Conservation (phyloP, 306 rosid genomes). For the Corylus heterophylla region DNA sequence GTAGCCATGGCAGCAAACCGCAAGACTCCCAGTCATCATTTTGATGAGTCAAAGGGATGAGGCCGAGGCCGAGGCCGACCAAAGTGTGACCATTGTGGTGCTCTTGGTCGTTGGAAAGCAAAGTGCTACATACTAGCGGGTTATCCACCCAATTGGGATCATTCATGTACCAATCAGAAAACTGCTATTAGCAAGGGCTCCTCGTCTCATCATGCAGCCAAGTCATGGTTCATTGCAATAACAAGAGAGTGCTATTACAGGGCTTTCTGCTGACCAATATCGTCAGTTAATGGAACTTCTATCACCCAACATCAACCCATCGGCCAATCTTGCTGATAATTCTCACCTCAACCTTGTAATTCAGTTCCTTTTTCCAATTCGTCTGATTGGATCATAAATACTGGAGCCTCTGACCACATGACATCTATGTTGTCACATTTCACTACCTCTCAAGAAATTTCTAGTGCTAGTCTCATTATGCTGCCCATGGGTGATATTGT, state of each 20-base stretch:
- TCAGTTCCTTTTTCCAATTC: background rate
- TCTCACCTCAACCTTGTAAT: background rate
- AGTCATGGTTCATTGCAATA: background rate
- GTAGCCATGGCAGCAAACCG: background rate
- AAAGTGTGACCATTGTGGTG: background rate
- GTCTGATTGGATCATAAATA: background rate
- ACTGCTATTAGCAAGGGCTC: too few relatives aligned
- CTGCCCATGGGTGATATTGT: too few relatives aligned
- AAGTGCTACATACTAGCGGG: too few relatives aligned
- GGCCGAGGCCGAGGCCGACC: background rate
- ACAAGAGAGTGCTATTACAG: background rate
- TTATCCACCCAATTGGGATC: too few relatives aligned
- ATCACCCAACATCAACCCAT: background rate
- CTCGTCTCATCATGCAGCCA: too few relatives aligned
- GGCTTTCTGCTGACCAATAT: background rate
- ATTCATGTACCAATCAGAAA: too few relatives aligned
- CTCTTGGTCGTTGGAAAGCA: background rate
- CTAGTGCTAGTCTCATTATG: too few relatives aligned
- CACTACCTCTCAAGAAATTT: too few relatives aligned
- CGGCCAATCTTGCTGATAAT: background rate
- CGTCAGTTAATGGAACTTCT: background rate
- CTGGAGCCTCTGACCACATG: background rate
- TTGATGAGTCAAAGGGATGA: background rate
- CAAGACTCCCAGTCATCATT: background rate
- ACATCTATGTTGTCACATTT: too few relatives aligned